Evolutionary conservation across 441 rosid species (phyloP).

Genomic region (Gossypium trilobum): DNA sequence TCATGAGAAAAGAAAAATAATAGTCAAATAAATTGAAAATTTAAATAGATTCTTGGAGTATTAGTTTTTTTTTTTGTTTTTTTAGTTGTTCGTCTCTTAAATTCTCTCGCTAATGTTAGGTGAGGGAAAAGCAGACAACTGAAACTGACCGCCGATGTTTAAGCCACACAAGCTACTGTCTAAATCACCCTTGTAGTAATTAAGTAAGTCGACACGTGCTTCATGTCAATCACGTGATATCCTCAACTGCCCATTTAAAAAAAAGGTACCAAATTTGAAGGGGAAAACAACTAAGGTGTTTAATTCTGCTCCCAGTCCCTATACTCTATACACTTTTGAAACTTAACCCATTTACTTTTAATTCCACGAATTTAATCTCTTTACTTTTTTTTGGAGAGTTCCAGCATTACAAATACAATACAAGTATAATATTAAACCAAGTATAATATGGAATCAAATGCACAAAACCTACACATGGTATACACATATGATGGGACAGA

Average conservation of each 20-base stretch:
- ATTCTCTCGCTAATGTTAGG: neutral
- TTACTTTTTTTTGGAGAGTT: too few species aligned
- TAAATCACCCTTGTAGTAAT: neutral
- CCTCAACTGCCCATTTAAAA: neutral
- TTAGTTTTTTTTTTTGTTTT: neutral
- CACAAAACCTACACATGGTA: too few species aligned
- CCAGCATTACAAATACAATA: too few species aligned
- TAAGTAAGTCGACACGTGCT: neutral
- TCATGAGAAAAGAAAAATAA: neutral
- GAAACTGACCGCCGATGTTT: neutral
- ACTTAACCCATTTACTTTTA: too few species aligned
- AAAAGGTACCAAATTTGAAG: neutral
- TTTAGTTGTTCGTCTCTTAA: neutral
- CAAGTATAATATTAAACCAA: too few species aligned
- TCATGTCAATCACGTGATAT: neutral
- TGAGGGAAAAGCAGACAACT: neutral
- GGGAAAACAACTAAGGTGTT: neutral
- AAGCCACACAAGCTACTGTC: neutral
- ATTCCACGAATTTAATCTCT: too few species aligned
- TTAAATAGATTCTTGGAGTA: neutral
- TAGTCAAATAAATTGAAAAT: neutral
- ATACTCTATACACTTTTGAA: too few species aligned
- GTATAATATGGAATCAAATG: too few species aligned
- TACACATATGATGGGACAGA: too few species aligned
- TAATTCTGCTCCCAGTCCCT: too few species aligned